A percentile compares a stretch with the other conserved stretches of the same genome.
These are phyloP conservation scores for Exophiala sp. DNA, from an alignment of 2,329 filamentous ascomycete species.

Conservation along the genomic window DNA sequence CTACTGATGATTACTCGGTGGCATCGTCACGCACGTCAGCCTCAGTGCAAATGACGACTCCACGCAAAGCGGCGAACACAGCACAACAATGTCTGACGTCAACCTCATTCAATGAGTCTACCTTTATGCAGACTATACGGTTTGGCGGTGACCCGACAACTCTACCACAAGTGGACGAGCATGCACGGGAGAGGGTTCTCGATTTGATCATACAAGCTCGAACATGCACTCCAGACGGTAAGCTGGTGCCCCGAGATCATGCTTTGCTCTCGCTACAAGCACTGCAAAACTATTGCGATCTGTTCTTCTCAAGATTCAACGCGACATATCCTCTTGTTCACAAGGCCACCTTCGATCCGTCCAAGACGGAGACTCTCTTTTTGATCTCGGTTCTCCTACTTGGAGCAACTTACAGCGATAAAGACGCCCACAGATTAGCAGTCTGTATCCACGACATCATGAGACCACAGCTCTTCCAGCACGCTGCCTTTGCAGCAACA, in stretches of 20 bases:
- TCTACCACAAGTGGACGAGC: too few species aligned
- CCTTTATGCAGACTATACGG: too few species aligned
- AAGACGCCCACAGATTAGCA: constrained; percentile 54
- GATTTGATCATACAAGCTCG: constrained; percentile 48
- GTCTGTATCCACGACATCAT: constrained; percentile 58
- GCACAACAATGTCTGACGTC: too few species aligned
- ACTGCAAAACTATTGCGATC: constrained; percentile 52
- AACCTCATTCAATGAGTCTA: too few species aligned
- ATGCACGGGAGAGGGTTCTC: constrained; percentile 39
- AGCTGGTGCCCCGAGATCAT: constrained; percentile 45
- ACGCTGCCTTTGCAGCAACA: constrained; percentile 52
- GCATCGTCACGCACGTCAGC: too few species aligned
- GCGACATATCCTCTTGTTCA: constrained; percentile 56
- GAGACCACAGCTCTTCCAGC: constrained; percentile 54
- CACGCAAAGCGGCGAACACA: too few species aligned
- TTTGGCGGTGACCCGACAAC: too few species aligned
- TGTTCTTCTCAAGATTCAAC: constrained; percentile 59
- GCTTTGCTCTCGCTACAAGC: constrained; percentile 47
- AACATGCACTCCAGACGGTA: constrained; percentile 46
- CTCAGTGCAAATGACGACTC: too few species aligned
- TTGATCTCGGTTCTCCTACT: constrained; percentile 52
- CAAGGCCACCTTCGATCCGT: constrained; percentile 51
- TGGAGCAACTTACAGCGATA: constrained; percentile 57
- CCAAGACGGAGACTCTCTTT: constrained; percentile 47
- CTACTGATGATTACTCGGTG: too few species aligned